phyloP scores from a whole-genome alignment of 352 stramenopile species.

The Phytophthora vignae region DNA sequence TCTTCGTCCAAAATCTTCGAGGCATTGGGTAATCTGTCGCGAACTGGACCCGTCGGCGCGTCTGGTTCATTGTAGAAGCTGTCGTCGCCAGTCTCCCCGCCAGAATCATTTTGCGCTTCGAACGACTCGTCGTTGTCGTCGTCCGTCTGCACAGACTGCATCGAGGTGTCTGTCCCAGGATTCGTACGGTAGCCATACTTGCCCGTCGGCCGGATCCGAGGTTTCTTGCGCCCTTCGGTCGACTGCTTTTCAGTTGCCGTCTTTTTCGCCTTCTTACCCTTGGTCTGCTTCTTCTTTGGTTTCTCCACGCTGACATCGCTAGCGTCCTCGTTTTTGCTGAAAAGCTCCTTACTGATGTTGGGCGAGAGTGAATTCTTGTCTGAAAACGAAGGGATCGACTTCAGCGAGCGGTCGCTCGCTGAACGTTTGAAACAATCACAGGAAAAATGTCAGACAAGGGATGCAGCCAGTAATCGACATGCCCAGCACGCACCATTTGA shows the following conservation, averaged over 20 bases:
- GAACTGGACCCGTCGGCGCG: conserved; percentile 37
- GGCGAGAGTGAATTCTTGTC: conserved; percentile 59
- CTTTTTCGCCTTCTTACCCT: conserved; percentile 42
- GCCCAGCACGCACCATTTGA: conserved; percentile 61
- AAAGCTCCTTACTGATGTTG: conserved; percentile 65
- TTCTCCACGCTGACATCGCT: conserved; percentile 46
- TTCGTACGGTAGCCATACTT: conserved; percentile 64
- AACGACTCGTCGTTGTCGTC: conserved; percentile 68
- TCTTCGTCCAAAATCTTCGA: conserved; percentile 44
- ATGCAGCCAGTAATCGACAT: not conserved
- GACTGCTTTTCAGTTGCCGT: conserved; percentile 25
- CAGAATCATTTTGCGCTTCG: conserved; percentile 51
- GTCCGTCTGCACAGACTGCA: conserved; percentile 59
- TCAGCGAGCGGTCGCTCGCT: conserved; percentile 69
- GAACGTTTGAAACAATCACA: conserved; percentile 17
- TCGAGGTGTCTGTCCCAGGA: conserved; percentile 53
- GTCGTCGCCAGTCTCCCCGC: conserved; percentile 60
- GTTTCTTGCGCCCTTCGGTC: conserved; percentile 35
- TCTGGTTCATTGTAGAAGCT: conserved; percentile 56
- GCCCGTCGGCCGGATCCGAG: conserved; percentile 37
- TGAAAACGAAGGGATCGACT: conserved; percentile 63
- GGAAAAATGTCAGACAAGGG: conserved; percentile 1
- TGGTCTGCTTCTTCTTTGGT: conserved; percentile 36
- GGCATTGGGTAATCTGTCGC: conserved; percentile 63
- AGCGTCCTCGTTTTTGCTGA: conserved; percentile 41